phyloP scores from a whole-genome alignment of 768 basidiomycete genomes.

The Pleurotus salmoneostramineus region DNA sequence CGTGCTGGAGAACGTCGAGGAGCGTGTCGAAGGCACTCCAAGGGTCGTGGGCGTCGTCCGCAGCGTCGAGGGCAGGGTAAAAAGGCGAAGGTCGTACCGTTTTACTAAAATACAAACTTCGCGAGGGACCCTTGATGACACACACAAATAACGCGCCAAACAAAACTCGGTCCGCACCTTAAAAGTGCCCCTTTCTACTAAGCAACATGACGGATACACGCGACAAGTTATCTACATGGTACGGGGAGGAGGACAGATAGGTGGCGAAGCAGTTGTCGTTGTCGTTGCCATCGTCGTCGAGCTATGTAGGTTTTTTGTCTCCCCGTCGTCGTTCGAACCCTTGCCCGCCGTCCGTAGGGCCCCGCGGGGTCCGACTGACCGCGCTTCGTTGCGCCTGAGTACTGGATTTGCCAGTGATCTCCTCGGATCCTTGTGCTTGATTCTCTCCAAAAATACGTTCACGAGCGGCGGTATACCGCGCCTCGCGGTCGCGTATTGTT shows the following conservation, averaged over 20 bases:
- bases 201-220: neutral
- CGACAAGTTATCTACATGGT: too few species aligned
- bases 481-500: slow-evolving; percentile 61
- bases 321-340: too few species aligned
- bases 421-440: slow-evolving; percentile 1
- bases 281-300: too few species aligned
- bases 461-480: slow-evolving; percentile 68
- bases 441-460: slow-evolving; percentile 62
- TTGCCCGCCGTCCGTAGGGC: too few species aligned
- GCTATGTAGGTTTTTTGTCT: too few species aligned
- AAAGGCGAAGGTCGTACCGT: neutral
- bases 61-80: neutral
- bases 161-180: neutral
- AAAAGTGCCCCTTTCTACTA: neutral
- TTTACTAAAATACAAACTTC: neutral
- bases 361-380: too few species aligned
- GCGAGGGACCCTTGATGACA: neutral
- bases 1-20: neutral
- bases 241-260: too few species aligned
- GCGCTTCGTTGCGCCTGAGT: too few species aligned
- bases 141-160: neutral
- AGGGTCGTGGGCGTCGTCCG: slow-evolving; percentile 5
- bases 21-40: neutral
- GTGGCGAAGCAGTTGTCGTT: too few species aligned
- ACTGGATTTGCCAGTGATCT: neutral